Evolutionary conservation across 192 early-diverging fungal genomes (phyloP).

Genomic region (Coemansia sp.): DNA sequence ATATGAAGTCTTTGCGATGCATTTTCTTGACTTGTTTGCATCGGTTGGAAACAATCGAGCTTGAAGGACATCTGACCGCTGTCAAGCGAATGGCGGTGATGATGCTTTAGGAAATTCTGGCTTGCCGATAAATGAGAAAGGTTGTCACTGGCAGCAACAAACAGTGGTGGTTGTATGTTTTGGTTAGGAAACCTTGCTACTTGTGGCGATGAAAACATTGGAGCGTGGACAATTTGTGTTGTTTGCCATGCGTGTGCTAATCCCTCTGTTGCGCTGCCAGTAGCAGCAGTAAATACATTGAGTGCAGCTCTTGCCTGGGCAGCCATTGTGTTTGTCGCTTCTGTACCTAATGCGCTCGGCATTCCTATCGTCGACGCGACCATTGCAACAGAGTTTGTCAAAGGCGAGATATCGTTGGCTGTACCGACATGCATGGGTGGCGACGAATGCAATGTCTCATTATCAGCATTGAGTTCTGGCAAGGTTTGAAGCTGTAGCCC

Average conservation of each 20-base stretch:
- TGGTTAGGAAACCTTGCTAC: neutral
- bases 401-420: neutral
- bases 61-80: neutral
- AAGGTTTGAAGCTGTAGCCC: neutral
- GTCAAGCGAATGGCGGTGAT: slow-evolving; percentile 3
- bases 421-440: neutral
- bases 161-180: neutral
- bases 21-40: neutral
- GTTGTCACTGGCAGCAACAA: neutral
- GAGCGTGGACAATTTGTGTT: no score
- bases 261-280: no score
- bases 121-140: neutral
- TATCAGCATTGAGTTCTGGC: neutral
- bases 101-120: neutral
- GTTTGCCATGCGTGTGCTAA: no score
- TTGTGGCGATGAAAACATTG: no score
- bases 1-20: no score
- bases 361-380: no score
- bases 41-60: neutral
- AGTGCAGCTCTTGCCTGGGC: no score
- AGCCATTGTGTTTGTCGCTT: no score
- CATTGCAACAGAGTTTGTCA: no score
- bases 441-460: neutral
- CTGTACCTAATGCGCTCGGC: no score
- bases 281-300: no score